Conservation (phyloP, 441 rosid genomes). For the Populus hybrid region DNA sequence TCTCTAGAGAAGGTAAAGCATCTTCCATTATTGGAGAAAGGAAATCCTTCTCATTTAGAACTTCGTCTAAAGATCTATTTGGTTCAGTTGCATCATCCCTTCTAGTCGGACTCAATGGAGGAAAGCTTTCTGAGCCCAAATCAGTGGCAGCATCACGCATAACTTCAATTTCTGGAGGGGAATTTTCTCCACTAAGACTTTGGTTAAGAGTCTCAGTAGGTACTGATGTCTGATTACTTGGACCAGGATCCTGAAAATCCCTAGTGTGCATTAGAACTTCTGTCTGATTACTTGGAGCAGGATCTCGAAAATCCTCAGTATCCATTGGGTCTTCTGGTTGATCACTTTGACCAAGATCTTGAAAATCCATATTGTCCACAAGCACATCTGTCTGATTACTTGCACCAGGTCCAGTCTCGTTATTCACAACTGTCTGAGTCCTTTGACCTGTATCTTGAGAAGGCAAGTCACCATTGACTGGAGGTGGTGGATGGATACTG, state of each 20-base stretch:
- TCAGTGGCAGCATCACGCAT: constrained; percentile 44
- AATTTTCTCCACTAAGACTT: not conserved
- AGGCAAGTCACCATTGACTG: constrained; percentile 15
- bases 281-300: constrained; percentile 13
- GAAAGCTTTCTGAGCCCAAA: constrained; percentile 26
- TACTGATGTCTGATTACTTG: constrained; percentile 15
- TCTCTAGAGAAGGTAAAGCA: constrained; percentile 33
- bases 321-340: constrained; percentile 17
- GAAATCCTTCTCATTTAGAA: constrained; percentile 36
- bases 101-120: constrained; percentile 24
- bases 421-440: not conserved
- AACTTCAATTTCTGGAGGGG: constrained; percentile 53
- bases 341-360: not conserved
- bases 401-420: not conserved
- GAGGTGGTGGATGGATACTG: constrained; percentile 30
- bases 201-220: not conserved
- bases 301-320: constrained; percentile 15
- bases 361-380: not conserved
- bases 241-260: constrained; percentile 11
- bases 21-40: constrained; percentile 41
- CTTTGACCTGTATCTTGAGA: constrained; percentile 7
- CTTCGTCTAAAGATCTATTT: constrained; percentile 23
- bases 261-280: constrained; percentile 1
- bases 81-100: constrained; percentile 24
- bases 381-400: not conserved